phyloP scores from a whole-genome alignment of 805 yeast species.

The Ogataea ganodermae region DNA sequence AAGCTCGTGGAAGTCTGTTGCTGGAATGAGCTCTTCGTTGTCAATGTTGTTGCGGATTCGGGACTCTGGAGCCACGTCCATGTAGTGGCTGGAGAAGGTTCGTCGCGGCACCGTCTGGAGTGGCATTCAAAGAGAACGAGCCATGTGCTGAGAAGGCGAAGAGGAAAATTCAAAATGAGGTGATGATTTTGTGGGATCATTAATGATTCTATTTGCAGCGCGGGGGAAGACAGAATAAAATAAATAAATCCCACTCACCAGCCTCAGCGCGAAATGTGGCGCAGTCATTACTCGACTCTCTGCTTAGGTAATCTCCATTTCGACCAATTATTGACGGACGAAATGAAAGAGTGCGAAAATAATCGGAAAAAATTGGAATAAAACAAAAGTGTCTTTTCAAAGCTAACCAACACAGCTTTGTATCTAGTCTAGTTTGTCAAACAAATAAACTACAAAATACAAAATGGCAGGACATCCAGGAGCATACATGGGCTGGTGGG shows the following conservation, averaged over 20 bases:
- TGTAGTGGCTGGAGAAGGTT: background rate
- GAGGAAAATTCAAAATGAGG: background rate
- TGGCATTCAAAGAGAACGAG: slow-evolving; percentile 6
- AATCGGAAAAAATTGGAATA: slow-evolving; percentile 1
- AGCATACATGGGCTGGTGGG: slow-evolving; percentile 98
- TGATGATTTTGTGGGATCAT: too few relatives aligned
- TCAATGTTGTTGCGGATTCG: slow-evolving; percentile 27
- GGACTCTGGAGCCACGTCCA: background rate
- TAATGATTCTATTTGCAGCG: too few relatives aligned
- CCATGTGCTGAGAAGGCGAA: background rate
- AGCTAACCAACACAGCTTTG: background rate
- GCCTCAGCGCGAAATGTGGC: background rate
- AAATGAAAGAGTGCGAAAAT: slow-evolving; percentile 7
- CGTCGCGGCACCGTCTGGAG: background rate
- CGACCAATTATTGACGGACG: slow-evolving; percentile 8
- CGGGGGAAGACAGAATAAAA: background rate
- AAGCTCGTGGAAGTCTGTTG: slow-evolving; percentile 25
- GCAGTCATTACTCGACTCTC: too few relatives aligned
- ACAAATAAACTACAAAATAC: slow-evolving; percentile 1
- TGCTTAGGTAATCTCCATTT: background rate
- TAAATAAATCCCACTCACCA: background rate
- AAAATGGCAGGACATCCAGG: slow-evolving; percentile 70
- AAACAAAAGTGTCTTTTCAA: background rate
- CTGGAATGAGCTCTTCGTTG: slow-evolving; percentile 34
- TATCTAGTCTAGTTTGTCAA: slow-evolving; percentile 1